Conservation (phyloP, 2,329 filamentous ascomycete genomes). For the Seiridium unicorne region DNA sequence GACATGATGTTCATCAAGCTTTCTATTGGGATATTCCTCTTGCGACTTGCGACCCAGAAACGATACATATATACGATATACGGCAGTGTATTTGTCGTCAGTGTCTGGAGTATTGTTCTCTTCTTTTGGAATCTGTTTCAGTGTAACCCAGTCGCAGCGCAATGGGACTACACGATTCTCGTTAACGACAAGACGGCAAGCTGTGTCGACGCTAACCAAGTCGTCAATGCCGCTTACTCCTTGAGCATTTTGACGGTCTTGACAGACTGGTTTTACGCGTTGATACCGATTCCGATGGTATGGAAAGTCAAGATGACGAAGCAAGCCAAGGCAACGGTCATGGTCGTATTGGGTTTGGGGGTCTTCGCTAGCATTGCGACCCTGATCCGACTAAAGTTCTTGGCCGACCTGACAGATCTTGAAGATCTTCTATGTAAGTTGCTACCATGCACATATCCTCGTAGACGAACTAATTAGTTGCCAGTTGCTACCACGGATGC, state of each 20-base stretch:
- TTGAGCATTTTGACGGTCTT: constrained; percentile 51
- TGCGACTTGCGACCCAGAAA: constrained; percentile 43
- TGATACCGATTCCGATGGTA: constrained; percentile 53
- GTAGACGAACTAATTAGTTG: not conserved
- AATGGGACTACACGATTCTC: constrained; percentile 52
- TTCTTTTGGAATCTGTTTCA: constrained; percentile 50
- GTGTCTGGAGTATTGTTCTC: constrained; percentile 43
- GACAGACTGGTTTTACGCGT: constrained; percentile 55
- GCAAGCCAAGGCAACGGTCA: constrained; percentile 51
- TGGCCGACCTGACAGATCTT: constrained; percentile 41
- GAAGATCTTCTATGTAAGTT: constrained; percentile 48
- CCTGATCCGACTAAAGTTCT: constrained; percentile 48
- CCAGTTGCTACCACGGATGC: constrained; percentile 49
- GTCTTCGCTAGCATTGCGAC: constrained; percentile 56
- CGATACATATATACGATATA: constrained; percentile 48
- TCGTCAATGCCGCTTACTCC: constrained; percentile 49
- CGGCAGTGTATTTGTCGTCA: constrained; percentile 42
- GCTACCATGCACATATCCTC: not conserved
- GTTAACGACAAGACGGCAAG: constrained; percentile 25
- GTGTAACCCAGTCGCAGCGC: constrained; percentile 46
- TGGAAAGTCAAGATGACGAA: constrained; percentile 53
- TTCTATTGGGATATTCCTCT: constrained; percentile 51
- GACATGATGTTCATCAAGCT: constrained; percentile 59
- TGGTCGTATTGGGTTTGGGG: constrained; percentile 47
- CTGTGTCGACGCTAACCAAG: constrained; percentile 41